A percentile compares a stretch with the other conserved stretches of the same genome.
phyloP scores from a whole-genome alignment of 441 rosid genomes.

The Erodium trifolium region DNA sequence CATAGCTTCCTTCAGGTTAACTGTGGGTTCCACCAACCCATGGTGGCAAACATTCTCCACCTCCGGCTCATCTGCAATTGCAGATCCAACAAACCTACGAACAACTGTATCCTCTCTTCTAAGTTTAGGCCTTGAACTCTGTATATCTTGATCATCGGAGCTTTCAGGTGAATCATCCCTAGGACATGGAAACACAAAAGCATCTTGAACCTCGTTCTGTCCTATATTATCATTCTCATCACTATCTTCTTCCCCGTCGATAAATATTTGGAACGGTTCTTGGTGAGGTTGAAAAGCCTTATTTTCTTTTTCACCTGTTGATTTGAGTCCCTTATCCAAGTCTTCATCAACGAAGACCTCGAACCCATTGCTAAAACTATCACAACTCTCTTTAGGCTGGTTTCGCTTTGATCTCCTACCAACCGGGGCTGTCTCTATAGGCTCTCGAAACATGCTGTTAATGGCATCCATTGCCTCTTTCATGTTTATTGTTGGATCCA shows the following conservation, averaged over 20 bases:
- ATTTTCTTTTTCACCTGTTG: slow-evolving; percentile 24
- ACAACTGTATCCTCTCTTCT: slow-evolving; percentile 82
- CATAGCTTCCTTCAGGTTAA: slow-evolving; percentile 95
- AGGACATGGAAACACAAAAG: slow-evolving; percentile 56
- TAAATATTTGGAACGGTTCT: slow-evolving; percentile 48
- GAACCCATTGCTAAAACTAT: slow-evolving; percentile 30
- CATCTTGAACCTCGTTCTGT: slow-evolving; percentile 24
- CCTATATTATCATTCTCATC: slow-evolving; percentile 25
- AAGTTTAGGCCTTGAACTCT: slow-evolving; percentile 37
- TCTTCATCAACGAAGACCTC: slow-evolving; percentile 52
- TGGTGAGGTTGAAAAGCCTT: slow-evolving; percentile 26
- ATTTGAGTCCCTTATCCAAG: slow-evolving; percentile 24
- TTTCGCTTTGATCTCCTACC: slow-evolving; percentile 37
- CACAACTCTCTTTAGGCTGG: slow-evolving; percentile 30
- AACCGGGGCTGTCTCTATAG: slow-evolving; percentile 50
- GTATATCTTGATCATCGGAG: slow-evolving; percentile 33
- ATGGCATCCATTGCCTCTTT: slow-evolving; percentile 81
- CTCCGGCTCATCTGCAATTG: slow-evolving; percentile 68
- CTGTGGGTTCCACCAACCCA: slow-evolving; percentile 93
- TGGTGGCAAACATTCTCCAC: slow-evolving; percentile 96
- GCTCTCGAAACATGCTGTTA: slow-evolving; percentile 77
- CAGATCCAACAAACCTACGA: slow-evolving; percentile 73
- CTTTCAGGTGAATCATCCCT: slow-evolving; percentile 50
- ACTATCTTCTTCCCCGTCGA: slow-evolving; percentile 48
- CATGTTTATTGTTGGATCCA: slow-evolving; percentile 75